These are phyloP conservation scores for Solanum clarkiae DNA, from an alignment of 257 asterid species.

Conservation along the genomic window DNA sequence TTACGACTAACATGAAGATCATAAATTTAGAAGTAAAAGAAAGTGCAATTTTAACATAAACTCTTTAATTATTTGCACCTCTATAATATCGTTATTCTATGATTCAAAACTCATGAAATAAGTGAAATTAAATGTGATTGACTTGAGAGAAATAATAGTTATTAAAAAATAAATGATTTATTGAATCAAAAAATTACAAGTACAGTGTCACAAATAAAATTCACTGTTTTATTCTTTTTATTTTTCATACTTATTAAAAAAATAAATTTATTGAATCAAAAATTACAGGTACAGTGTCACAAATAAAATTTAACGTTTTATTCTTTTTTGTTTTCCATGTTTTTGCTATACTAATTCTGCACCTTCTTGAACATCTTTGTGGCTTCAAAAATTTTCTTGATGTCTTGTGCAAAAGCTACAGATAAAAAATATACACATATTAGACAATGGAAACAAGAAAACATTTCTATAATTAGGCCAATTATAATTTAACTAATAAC, in stretches of 20 bases:
- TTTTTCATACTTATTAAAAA: too few relatives aligned
- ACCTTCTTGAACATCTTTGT: background rate
- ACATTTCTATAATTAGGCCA: background rate
- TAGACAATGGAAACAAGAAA: background rate
- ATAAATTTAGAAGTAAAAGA: too few relatives aligned
- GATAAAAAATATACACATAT: background rate
- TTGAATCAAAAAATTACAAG: background rate
- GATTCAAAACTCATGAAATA: too few relatives aligned
- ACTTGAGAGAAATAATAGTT: too few relatives aligned
- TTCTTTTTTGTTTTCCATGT: background rate
- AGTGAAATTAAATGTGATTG: too few relatives aligned
- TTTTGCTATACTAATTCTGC: background rate
- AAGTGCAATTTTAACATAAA: too few relatives aligned
- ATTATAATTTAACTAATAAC: background rate
- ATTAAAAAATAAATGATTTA: too few relatives aligned
- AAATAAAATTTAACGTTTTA: background rate
- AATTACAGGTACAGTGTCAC: background rate
- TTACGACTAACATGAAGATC: too few relatives aligned
- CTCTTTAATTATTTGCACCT: too few relatives aligned
- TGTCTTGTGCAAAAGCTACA: background rate
- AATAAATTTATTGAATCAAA: too few relatives aligned
- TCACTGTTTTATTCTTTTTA: background rate
- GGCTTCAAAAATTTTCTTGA: background rate
- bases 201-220: background rate
- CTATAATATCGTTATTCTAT: too few relatives aligned